Evolutionary conservation across 2,329 filamentous ascomycete genomes (phyloP).

Genomic region (Apiospora kogelbergensis): DNA sequence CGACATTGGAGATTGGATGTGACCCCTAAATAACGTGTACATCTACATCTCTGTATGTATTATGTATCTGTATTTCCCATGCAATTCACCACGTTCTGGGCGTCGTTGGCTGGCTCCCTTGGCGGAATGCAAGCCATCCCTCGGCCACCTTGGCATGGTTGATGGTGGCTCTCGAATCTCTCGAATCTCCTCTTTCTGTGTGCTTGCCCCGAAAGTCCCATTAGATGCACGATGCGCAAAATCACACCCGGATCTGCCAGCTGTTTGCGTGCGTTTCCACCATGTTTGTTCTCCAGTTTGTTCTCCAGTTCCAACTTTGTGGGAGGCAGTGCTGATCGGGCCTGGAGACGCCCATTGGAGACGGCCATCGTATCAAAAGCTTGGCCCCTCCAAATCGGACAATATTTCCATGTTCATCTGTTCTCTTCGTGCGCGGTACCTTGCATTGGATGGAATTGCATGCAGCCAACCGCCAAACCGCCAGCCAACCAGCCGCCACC

Average conservation of each 20-base stretch:
- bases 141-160: background rate
- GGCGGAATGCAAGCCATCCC: background rate
- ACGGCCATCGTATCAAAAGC: background rate
- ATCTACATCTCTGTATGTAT: too few species aligned
- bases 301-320: background rate
- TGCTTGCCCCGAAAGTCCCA: background rate
- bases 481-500: background rate
- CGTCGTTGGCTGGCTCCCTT: background rate
- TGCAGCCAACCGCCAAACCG: background rate
- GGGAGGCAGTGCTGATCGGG: background rate
- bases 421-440: background rate
- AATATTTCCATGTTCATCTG: background rate
- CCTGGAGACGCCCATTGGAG: background rate
- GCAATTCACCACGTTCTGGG: background rate
- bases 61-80: background rate
- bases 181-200: background rate
- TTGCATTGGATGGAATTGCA: background rate
- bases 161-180: background rate
- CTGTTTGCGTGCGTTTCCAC: background rate
- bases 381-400: background rate
- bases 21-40: background rate
- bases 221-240: background rate
- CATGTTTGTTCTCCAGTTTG: background rate
- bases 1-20: slow-evolving; percentile 4
- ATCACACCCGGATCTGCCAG: background rate